These are phyloP conservation scores for Trametes cinnabarina DNA, from an alignment of 768 basidiomycete species.

Conservation along the genomic window DNA sequence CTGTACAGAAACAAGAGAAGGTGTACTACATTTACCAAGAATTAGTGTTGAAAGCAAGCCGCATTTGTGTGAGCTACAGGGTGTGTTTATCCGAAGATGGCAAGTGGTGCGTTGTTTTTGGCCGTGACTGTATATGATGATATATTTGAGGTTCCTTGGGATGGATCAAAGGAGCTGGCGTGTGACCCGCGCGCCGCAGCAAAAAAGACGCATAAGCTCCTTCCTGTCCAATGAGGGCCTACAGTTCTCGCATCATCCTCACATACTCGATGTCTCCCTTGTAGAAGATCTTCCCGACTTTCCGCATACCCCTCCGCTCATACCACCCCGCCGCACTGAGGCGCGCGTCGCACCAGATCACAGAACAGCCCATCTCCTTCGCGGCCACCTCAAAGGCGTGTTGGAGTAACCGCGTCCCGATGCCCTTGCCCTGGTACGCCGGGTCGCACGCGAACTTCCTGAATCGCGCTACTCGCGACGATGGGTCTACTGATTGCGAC, in stretches of 20 bases:
- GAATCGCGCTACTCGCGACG: slow-evolving; percentile 41
- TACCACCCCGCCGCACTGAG: slow-evolving; percentile 48
- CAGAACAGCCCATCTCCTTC: slow-evolving; percentile 39
- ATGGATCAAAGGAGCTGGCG: too few relatives aligned
- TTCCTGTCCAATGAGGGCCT: too few relatives aligned
- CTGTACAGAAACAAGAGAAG: too few relatives aligned
- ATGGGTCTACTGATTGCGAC: background rate
- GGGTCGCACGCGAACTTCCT: slow-evolving; percentile 61
- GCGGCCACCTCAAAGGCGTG: slow-evolving; percentile 39
- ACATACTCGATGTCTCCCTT: slow-evolving; percentile 56
- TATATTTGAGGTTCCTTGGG: too few relatives aligned
- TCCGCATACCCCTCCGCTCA: slow-evolving; percentile 45
- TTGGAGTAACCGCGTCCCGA: slow-evolving; percentile 49
- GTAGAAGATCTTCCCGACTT: slow-evolving; percentile 52
- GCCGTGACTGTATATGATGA: too few relatives aligned
- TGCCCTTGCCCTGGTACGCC: slow-evolving; percentile 49
- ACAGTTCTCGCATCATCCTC: slow-evolving; percentile 43
- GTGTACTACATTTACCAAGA: too few relatives aligned
- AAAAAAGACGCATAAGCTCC: too few relatives aligned
- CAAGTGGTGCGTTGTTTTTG: too few relatives aligned
- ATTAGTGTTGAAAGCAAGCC: too few relatives aligned
- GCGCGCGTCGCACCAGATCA: slow-evolving; percentile 62
- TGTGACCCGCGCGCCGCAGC: too few relatives aligned
- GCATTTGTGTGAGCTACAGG: too few relatives aligned
- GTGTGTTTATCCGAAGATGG: too few relatives aligned